Evolutionary conservation across 2,329 filamentous ascomycete species (phyloP).

Genomic region (Pyrenophora graminea): DNA sequence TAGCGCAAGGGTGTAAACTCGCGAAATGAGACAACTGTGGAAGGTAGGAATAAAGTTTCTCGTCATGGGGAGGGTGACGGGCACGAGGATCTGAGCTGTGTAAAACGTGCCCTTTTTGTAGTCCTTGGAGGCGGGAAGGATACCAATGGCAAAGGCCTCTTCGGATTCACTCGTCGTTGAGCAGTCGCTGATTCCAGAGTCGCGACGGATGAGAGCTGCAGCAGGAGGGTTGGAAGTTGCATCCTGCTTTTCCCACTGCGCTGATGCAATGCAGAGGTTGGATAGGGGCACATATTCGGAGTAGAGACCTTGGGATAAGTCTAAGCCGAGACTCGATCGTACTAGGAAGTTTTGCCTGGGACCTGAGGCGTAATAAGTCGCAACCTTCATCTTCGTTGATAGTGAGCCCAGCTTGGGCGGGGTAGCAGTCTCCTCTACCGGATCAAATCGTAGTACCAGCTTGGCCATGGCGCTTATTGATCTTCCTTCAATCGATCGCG

Average conservation of each 20-base stretch:
- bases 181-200: constrained; percentile 48
- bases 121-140: constrained; percentile 42
- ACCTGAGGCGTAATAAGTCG: constrained; percentile 60
- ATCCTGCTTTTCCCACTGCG: constrained; percentile 59
- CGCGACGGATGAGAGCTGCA: constrained; percentile 40
- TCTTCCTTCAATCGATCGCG: constrained; percentile 42
- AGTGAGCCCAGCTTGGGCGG: constrained; percentile 61
- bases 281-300: constrained; percentile 58
- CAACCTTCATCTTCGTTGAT: constrained; percentile 59
- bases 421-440: constrained; percentile 51
- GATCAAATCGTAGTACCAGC: constrained; percentile 65
- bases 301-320: constrained; percentile 58
- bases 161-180: constrained; percentile 27
- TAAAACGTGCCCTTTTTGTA: constrained; percentile 60
- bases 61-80: constrained; percentile 62
- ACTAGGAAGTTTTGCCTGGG: constrained; percentile 57
- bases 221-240: constrained; percentile 37
- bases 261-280: constrained; percentile 60
- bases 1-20: constrained; percentile 65
- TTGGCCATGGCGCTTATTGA: constrained; percentile 60
- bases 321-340: constrained; percentile 48
- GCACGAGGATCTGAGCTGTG: constrained; percentile 65
- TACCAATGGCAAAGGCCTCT: constrained; percentile 30
- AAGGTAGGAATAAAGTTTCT: constrained; percentile 71
- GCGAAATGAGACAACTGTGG: constrained; percentile 69